phyloP scores from a whole-genome alignment of 2,329 filamentous ascomycete genomes.

The Aspergillus novofumigatus region DNA sequence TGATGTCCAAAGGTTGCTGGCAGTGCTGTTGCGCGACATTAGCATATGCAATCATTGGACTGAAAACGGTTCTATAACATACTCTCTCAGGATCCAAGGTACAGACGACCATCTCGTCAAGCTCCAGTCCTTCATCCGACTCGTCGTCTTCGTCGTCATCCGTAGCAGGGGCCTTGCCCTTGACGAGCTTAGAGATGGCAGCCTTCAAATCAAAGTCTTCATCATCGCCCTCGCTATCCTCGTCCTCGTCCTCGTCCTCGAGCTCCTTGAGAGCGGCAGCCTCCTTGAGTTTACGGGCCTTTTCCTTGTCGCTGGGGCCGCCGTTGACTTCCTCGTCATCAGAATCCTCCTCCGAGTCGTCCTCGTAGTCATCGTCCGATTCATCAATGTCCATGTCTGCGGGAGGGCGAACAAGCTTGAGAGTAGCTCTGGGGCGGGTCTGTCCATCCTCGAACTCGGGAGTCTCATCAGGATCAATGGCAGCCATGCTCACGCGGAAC shows the following conservation, averaged over 20 bases:
- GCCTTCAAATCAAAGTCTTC: slow-evolving; percentile 53
- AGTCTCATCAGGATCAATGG: slow-evolving; percentile 82
- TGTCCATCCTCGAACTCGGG: slow-evolving; percentile 62
- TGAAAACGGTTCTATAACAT: slow-evolving; percentile 34
- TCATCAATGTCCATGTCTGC: slow-evolving; percentile 53
- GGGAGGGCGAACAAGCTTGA: slow-evolving; percentile 82
- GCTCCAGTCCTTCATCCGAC: slow-evolving; percentile 55
- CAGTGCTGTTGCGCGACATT: slow-evolving; percentile 61
- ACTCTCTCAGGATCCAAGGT: slow-evolving; percentile 92
- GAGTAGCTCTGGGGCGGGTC: slow-evolving; percentile 69
- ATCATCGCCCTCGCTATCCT: slow-evolving; percentile 60
- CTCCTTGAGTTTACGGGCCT: slow-evolving; percentile 81
- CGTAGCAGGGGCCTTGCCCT: slow-evolving; percentile 67
- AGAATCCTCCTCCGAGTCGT: slow-evolving; percentile 51
- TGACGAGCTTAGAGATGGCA: slow-evolving; percentile 53
- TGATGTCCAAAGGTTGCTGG: slow-evolving; percentile 94
- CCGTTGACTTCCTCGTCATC: slow-evolving; percentile 74
- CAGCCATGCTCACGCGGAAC: slow-evolving; percentile 99
- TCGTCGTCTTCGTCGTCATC: slow-evolving; percentile 59
- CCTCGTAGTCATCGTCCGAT: slow-evolving; percentile 50
- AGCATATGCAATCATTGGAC: slow-evolving; percentile 2
- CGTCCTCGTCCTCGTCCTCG: slow-evolving; percentile 57
- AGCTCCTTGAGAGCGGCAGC: slow-evolving; percentile 73
- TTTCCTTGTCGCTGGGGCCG: slow-evolving; percentile 84
- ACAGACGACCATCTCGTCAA: slow-evolving; percentile 91